Base-by-base conservation (phyloP, 768 basidiomycete genomes). In the Lanmaoa pseudosensibilis region DNA sequence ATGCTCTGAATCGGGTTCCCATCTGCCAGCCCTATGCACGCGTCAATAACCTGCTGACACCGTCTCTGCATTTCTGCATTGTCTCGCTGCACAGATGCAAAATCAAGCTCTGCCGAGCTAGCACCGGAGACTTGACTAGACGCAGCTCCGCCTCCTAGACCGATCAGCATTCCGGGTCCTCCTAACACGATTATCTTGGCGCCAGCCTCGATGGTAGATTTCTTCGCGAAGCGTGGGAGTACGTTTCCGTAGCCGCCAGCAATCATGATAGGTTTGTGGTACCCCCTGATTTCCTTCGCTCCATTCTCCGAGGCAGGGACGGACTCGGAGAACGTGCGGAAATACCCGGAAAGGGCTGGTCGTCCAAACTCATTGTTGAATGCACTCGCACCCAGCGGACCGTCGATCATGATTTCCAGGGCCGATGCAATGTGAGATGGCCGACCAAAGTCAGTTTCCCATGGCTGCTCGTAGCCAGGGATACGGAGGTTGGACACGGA, bases 191-290 rank as follows among this genome's bases (percentile, higher is more conserved):
- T 81, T 53, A 99, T 80, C 72, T 90, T 92, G 10, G 95, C 88
- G 1, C 92, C 94, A 2, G 88, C 80, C 0, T 79, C 76, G 66
- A 99, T 94, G 57, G 74, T 73, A 3, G 80, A 77, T 75, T 99
- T 99, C 66, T 76, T 81, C 33, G 95, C 86, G 64, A 91, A 95
- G 59, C 81, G 75, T 5, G 89, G 87, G 16, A 92, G 86, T 39
- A 98, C 95, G 66, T 90, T 98, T 5, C 97, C 97, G 60, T 94
- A 85, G 25, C 97, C 97, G 19, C 97, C 97, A 9, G 97, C 96
- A 61, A 99, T 90, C 97, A 99, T 99, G 77, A 99, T 97, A 15
- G 97, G 97, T 72, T 99, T 99, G 77, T 98, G 97, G 73, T 98
- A 99, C 0, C 97, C 97, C 52, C 95, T 77, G n/a, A 94, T 75